Evolutionary conservation across 2,329 filamentous ascomycete species (phyloP).

Genomic region (Madurella fahalii): DNA sequence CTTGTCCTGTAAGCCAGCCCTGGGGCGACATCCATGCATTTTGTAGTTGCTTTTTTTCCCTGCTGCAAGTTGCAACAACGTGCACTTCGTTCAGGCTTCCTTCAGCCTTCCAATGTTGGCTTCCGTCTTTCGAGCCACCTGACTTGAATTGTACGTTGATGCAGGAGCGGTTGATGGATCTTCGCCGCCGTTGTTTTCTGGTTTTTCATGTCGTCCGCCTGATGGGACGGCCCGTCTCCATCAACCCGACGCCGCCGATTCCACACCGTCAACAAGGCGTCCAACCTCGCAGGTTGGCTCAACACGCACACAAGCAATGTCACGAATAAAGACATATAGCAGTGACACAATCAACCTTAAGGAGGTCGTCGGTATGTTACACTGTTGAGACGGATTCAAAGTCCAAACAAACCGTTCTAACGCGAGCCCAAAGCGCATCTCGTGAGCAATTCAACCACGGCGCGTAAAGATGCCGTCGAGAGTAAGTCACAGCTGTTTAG

Average conservation of each 20-base stretch:
- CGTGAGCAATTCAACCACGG: slow-evolving; percentile 9
- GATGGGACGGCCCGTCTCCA: background rate
- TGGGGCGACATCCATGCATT: background rate
- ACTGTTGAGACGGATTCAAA: background rate
- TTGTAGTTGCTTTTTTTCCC: background rate
- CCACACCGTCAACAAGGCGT: background rate
- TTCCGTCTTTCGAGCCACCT: background rate
- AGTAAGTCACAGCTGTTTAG: slow-evolving; percentile 14
- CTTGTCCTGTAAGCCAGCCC: background rate
- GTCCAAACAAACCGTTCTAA: slow-evolving; percentile 6
- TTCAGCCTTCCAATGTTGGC: background rate
- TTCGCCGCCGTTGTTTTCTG: background rate
- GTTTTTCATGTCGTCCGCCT: background rate
- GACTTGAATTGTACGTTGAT: background rate
- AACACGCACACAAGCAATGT: slow-evolving; percentile 13
- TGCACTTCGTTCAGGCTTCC: background rate
- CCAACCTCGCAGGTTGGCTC: background rate
- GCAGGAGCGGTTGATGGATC: background rate
- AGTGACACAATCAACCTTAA: slow-evolving; percentile 23
- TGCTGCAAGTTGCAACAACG: background rate
- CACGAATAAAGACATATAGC: slow-evolving; percentile 12
- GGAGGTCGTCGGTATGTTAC: slow-evolving; percentile 21
- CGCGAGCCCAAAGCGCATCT: slow-evolving; percentile 18
- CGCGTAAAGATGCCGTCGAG: slow-evolving; percentile 23
- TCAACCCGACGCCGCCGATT: background rate